Conservation (phyloP, 2,329 filamentous ascomycete genomes). For the Xylariaceae sp. region DNA sequence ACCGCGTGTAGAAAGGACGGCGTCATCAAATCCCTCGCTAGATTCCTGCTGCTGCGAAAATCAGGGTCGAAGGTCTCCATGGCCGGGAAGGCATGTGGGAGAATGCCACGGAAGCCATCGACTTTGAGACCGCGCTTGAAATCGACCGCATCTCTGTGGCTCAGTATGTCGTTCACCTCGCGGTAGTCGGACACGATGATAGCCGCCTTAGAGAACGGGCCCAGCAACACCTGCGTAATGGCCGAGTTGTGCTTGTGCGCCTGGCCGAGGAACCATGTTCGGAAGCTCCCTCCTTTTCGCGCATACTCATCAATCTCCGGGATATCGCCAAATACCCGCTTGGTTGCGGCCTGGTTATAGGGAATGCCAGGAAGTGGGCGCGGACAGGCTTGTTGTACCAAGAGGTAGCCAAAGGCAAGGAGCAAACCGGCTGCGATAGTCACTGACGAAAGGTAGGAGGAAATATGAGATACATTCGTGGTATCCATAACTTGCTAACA, state of each 20-base stretch:
- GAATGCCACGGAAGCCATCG: not conserved
- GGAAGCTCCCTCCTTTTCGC: not conserved
- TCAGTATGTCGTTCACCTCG: constrained; percentile 7
- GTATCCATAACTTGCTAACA: no score
- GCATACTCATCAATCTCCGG: not conserved
- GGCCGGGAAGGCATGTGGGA: constrained; percentile 3
- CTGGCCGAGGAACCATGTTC: constrained; percentile 5
- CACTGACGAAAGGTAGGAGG: no score
- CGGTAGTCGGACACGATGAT: constrained; percentile 8
- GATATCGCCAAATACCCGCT: not conserved
- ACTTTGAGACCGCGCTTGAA: not conserved
- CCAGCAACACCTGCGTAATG: not conserved
- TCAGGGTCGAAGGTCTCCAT: constrained; percentile 4
- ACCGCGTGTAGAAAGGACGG: not conserved
- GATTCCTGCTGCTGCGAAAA: not conserved
- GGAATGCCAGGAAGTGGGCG: constrained; percentile 1
- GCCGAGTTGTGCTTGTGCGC: not conserved
- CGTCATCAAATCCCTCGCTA: constrained; percentile 1
- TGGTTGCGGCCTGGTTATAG: not conserved
- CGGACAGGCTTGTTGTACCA: not conserved
- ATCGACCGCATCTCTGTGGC: not conserved
- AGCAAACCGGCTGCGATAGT: no score
- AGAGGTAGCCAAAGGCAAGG: no score
- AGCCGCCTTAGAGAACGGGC: not conserved
- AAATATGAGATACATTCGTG: no score